A percentile compares a stretch with the other conserved stretches of the same genome.
Conservation (phyloP, 225 moss, liverwort and hornwort species). For the Bryoerythrophyllum caledonicum region DNA sequence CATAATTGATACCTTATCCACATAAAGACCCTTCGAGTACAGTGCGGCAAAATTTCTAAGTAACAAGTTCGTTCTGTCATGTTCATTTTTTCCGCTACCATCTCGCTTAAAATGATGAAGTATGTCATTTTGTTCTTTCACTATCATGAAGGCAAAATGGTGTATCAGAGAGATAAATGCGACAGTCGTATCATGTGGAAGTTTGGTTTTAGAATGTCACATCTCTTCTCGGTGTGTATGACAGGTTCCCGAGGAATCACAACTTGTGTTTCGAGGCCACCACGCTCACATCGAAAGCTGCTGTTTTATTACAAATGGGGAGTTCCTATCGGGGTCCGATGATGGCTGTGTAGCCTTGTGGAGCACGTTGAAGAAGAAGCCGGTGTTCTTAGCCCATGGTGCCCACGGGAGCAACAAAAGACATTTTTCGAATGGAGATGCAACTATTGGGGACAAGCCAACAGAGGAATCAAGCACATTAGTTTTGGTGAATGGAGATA, state of each 20-base stretch:
- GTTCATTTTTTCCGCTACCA: too few relatives aligned
- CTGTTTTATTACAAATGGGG: constrained; percentile 86
- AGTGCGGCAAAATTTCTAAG: not conserved
- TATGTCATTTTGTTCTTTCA: not conserved
- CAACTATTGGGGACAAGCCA: constrained; percentile 32
- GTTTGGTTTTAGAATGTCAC: not conserved
- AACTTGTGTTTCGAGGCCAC: constrained; percentile 94
- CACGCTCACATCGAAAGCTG: constrained; percentile 96
- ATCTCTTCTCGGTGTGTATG: constrained; percentile 13
- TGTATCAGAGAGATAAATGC: not conserved
- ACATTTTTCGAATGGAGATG: constrained; percentile 27
- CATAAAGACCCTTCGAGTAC: not conserved
- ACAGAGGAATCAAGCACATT: constrained; percentile 35
- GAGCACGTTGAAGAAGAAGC: constrained; percentile 87
- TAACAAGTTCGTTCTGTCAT: not conserved
- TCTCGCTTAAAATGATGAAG: not conserved
- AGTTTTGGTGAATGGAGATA: constrained; percentile 50
- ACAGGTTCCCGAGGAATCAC: constrained; percentile 93
- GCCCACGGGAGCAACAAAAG: constrained; percentile 54
- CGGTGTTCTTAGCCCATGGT: constrained; percentile 62
- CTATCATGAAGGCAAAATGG: not conserved
- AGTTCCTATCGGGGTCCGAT: constrained; percentile 96
- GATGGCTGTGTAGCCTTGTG: constrained; percentile 90
- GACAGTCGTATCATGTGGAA: not conserved
- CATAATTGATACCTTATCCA: not conserved